Evolutionary conservation across 2,329 filamentous ascomycete genomes (phyloP).

Genomic region (Tympanopsis confertula): DNA sequence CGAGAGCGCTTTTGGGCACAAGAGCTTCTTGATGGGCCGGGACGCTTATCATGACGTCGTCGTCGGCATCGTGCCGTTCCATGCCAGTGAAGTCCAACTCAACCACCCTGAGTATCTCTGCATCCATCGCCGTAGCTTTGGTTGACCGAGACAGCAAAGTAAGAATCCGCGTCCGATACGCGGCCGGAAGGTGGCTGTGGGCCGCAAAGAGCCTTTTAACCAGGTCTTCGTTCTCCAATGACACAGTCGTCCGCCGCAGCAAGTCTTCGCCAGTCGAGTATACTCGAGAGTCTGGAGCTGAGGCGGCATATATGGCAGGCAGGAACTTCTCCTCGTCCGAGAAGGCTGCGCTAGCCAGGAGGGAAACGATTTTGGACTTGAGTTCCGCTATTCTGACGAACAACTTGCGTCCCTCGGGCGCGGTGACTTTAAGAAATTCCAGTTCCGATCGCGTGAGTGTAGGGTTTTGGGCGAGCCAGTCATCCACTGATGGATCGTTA

Average conservation of each 20-base stretch:
- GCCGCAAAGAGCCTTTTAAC: conserved; percentile 59
- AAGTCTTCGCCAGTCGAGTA: conserved; percentile 80
- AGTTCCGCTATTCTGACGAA: conserved; percentile 52
- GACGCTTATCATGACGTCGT: conserved; percentile 11
- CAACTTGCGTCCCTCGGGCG: conserved; percentile 59
- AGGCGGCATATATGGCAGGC: conserved; percentile 71
- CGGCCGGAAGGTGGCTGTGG: conserved; percentile 61
- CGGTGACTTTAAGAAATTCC: conserved; percentile 56
- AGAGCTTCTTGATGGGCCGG: neutral
- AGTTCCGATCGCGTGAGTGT: conserved; percentile 57
- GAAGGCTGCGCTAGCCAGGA: conserved; percentile 79
- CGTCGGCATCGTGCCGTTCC: conserved; percentile 16
- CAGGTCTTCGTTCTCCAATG: conserved; percentile 57
- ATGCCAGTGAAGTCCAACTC: conserved; percentile 45
- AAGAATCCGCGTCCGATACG: conserved; percentile 69
- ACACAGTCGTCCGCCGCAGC: conserved; percentile 66
- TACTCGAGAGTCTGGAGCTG: conserved; percentile 70
- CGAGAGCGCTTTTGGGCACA: conserved; percentile 45
- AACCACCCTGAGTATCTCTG: conserved; percentile 59
- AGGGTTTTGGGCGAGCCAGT: conserved; percentile 17
- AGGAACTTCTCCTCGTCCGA: conserved; percentile 72
- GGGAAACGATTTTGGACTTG: conserved; percentile 55
- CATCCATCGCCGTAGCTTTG: conserved; percentile 57
- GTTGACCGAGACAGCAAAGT: conserved; percentile 66
- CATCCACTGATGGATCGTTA: conserved; percentile 14